phyloP scores from a whole-genome alignment of 306 rosid species.

The Vigna trinervia region DNA sequence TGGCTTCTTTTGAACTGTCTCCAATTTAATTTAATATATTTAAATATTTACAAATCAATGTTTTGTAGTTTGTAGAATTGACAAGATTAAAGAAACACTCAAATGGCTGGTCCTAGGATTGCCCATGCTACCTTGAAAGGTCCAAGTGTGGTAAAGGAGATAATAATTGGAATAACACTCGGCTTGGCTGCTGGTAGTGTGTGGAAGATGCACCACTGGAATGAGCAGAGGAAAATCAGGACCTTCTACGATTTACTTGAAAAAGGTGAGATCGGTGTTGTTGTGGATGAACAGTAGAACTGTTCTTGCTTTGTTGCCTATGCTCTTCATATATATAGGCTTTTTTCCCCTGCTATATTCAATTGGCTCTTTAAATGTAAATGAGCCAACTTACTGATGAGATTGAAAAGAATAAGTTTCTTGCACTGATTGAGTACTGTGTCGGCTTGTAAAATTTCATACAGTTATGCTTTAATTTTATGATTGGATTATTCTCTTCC shows the following conservation, averaged over 20 bases:
- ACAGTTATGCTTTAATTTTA: not conserved
- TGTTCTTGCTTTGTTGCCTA: slow-evolving; percentile 23
- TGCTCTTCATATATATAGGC: slow-evolving; percentile 31
- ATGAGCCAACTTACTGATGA: slow-evolving; percentile 49
- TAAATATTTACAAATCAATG: not conserved
- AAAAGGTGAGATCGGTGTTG: slow-evolving; percentile 89
- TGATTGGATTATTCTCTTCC: slow-evolving; percentile 15
- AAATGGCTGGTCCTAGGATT: slow-evolving; percentile 84
- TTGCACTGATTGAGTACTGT: slow-evolving; percentile 43
- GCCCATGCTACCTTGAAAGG: slow-evolving; percentile 93
- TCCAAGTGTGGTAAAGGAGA: slow-evolving; percentile 96
- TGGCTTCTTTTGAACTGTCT: slow-evolving; percentile 16
- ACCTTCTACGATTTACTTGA: slow-evolving; percentile 83
- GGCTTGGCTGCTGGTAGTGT: slow-evolving; percentile 74
- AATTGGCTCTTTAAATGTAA: slow-evolving; percentile 52
- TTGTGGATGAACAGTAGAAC: slow-evolving; percentile 65
- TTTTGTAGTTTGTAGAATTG: slow-evolving; percentile 44
- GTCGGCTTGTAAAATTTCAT: slow-evolving; percentile 44
- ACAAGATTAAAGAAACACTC: slow-evolving; percentile 40
- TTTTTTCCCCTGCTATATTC: slow-evolving; percentile 39
- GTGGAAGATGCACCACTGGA: slow-evolving; percentile 99
- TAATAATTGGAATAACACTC: slow-evolving; percentile 59
- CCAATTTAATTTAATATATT: not conserved
- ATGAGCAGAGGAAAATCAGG: slow-evolving; percentile 84
- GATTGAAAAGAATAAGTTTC: slow-evolving; percentile 52